Base-by-base conservation (phyloP, 2,329 filamentous ascomycete genomes). In the Fusarium incarnatum region DNA sequence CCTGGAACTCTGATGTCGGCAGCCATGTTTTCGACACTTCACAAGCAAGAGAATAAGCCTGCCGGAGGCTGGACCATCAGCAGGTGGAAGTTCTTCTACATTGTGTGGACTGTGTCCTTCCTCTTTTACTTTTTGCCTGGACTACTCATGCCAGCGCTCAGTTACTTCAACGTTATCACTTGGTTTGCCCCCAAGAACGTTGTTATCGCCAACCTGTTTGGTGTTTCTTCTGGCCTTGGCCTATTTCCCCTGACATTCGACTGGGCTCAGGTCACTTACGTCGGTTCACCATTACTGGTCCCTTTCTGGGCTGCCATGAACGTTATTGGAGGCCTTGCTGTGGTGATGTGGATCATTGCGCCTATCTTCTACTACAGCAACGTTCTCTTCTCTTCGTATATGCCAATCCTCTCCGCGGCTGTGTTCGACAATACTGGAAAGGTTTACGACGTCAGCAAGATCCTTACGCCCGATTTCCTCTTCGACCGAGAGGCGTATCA, bases 281-380 rank as follows among this genome's bases (percentile, higher is more conserved):
- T 97, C 73, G 94, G 94, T 18, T 96, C 93, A 6, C 94, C 92
- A 0, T 83, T 97, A 9, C 85, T 96, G 18, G 94, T 93, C 0
- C 93, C 93, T 0, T 96, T 95, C 79, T 94, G 93, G 93, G 91
- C 93, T 42, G 91, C 93, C 11, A 88, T 94, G 80, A 96, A 96
- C 75, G 93, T 96, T 40, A 88, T 96, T 28, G 92, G 91, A 61
- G 93, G 93, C 8, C 83, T 96, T 52, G 88, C 94, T 4, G 81
- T 94, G 49, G 91, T 96, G 55, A 95, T 96, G 91, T 96, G 93
- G 93, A 87, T 95, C 57, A 80, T 92, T 32, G 92, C 93, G 2
- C 93, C 93, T 0, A 86, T 95, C 37, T 86, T 93, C 74, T 95
- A 95, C 80, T 97, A 96, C 79, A 84, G 85, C 75, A 96, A 96